phyloP scores from a whole-genome alignment of 352 stramenopile species.

The Pythium grandisporangium region DNA sequence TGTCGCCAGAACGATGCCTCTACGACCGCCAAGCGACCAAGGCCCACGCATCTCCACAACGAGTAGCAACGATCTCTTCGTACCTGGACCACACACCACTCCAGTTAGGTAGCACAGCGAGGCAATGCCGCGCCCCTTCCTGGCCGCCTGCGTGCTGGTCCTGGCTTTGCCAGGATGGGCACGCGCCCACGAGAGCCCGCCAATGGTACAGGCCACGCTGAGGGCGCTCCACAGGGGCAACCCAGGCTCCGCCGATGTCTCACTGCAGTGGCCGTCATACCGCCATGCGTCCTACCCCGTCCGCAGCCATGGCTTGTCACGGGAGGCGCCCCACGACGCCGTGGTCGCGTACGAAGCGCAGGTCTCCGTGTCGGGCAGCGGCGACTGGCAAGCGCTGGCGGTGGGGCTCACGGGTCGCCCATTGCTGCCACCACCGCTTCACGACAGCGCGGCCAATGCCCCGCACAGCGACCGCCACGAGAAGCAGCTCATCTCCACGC shows the following conservation, averaged over 20 bases:
- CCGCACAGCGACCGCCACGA: constrained; percentile 17
- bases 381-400: constrained; percentile 24
- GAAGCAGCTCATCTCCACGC: constrained; percentile 45
- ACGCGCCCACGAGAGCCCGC: too few relatives aligned
- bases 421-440: background rate
- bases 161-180: too few relatives aligned
- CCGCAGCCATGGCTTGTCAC: constrained; percentile 2
- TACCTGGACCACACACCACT: too few relatives aligned
- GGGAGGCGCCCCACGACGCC: constrained; percentile 6
- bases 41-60: too few relatives aligned
- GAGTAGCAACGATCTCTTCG: too few relatives aligned
- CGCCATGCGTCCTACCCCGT: constrained; percentile 10
- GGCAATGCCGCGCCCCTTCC: too few relatives aligned
- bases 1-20: too few relatives aligned
- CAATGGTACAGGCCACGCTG: background rate
- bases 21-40: too few relatives aligned
- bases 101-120: too few relatives aligned
- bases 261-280: constrained; percentile 37
- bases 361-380: constrained; percentile 30
- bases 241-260: constrained; percentile 24
- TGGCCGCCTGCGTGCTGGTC: too few relatives aligned
- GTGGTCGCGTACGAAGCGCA: constrained; percentile 50
- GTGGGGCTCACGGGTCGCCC: constrained; percentile 21
- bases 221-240: constrained; percentile 17
- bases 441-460: too few relatives aligned